These are phyloP conservation scores for Podaxis sp. DNA, from an alignment of 768 basidiomycete species.

Conservation along the genomic window DNA sequence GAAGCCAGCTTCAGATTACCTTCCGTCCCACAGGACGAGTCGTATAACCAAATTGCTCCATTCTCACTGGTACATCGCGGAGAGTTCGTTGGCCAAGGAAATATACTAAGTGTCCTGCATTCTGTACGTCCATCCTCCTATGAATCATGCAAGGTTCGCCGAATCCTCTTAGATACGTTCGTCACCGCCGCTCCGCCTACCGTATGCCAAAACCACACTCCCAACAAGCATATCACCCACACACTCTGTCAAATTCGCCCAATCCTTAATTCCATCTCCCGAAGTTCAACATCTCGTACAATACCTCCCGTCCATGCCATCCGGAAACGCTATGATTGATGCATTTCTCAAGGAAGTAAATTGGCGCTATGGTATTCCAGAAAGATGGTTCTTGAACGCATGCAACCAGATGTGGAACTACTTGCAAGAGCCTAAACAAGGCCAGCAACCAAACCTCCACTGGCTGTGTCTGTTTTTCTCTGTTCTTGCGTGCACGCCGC, in stretches of 20 bases:
- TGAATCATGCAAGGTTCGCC: not conserved
- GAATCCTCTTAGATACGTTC: conserved; percentile 28
- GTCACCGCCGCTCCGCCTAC: conserved; percentile 27
- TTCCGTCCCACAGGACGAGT: conserved; percentile 1
- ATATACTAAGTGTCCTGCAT: conserved; percentile 41
- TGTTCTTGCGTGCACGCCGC: conserved; percentile 39
- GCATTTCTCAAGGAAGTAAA: conserved; percentile 42
- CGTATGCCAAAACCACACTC: conserved; percentile 37
- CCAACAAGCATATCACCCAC: not conserved
- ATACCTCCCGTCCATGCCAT: conserved; percentile 26
- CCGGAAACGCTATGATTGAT: conserved; percentile 30
- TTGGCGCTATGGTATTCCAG: conserved; percentile 48
- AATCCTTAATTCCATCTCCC: conserved; percentile 10
- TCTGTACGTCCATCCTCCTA: conserved; percentile 26
- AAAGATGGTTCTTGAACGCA: conserved; percentile 41
- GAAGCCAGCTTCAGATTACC: not conserved
- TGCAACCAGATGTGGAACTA: conserved; percentile 43
- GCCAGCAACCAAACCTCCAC: conserved; percentile 41
- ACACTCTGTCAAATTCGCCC: not conserved
- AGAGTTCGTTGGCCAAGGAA: conserved; percentile 46
- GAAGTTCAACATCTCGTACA: conserved; percentile 28
- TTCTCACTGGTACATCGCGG: conserved; percentile 42
- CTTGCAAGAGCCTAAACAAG: conserved; percentile 24
- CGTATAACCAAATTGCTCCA: conserved; percentile 26
- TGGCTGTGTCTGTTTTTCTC: conserved; percentile 50